Evolutionary conservation across 1,139 yeast species (phyloP), one percentile per base, ranked within the genome.

Genomic region (Pichia sp.): DNA sequence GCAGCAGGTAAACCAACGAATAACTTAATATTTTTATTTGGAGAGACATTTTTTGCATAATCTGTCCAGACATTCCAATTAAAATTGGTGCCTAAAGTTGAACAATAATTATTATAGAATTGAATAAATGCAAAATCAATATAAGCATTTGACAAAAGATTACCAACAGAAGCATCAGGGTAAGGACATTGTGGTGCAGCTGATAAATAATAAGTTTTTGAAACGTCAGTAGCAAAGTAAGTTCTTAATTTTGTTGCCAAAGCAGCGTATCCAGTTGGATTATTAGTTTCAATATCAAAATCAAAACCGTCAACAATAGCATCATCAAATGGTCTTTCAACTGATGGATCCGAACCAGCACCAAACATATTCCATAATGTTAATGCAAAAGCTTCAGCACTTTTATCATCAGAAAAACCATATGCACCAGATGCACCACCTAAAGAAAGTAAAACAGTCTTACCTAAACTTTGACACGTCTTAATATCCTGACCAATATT

Each of bases 121-220:
- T 90, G 97, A 57, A 90, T 77, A 59, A 86, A 87, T 2, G 92
- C 92, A 65, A 83, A 87, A 66, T 90, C 97, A 52, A 90, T 69
- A 37, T 76, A 71, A 23, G 85, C 78, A 33, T 74, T 66, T 25
- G 69, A 68, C 55, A 90, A 65, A 33, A 84, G 67, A 45, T 79
- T 77, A 51, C 95, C 95, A 37, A 84, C 80, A 37, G 85, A 78
- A 7, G 82, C 87, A 68, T 90, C 97, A 23, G 97, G 97, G 62
- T 81, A 86, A 22, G 82, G 85, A 69, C 97, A 90, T 69, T 90
- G 97, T 27, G 97, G 97, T 52, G 97, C 95, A 51, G 96, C 96
- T 43, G 95, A 78, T 41, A 90, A 69, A 63, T 85, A 89, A 67
- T 85, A 90, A 16, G 65, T 58, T 63, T 77, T 82, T 23, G 84